Base-by-base conservation (phyloP, 2,329 filamentous ascomycete species). In the Parastagonospora nodorum region DNA sequence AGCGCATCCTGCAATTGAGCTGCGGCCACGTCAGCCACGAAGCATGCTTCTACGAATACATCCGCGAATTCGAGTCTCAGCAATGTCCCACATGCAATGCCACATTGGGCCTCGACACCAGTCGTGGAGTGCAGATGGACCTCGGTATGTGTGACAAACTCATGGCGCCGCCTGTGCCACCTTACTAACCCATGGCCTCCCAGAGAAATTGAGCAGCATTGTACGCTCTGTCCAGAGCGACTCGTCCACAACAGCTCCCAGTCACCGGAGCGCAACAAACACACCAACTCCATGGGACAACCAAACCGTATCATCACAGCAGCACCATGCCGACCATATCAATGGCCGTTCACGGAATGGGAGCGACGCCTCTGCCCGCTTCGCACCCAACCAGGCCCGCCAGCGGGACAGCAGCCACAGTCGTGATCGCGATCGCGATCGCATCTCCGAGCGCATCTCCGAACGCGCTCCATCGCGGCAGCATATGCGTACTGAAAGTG, bases 21-120 rank as follows among this genome's bases (percentile, higher is more conserved):
- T 99, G 94, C 75, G 85, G 88, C n/a, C 94, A 99, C 75, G 93
- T 99, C 53, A 92, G 93, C 9, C 94, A 99, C 72, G 94, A 97
- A 74, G 94, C 93, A 31, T 99, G 94, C 76, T 97, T 99, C 72
- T 97, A 97, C 77, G 94, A 99, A 75, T 97, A 95, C 71, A 96
- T 99, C 65, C 89, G 90, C 67, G 93, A 97, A 69, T 89, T 93
- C 51, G 92, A 97, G 62, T 90, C 90, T 45, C 92, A 97, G 67
- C 92, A 91, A 68, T 99, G 94, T 75, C 94, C 94, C 27, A 89
- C 90, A 59, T 99, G 94, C 75, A 89, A 96, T 78, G 89, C 92
- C 58, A 92, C 94, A 15, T 78, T 99, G 45, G 91, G 92, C 55
- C 80, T 99, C 37, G 94, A 99, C 75, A 94, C 92, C 6, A 96